phyloP scores from a whole-genome alignment of 1,284 basidiomycete genomes.

The Xerocomus nothofagi region DNA sequence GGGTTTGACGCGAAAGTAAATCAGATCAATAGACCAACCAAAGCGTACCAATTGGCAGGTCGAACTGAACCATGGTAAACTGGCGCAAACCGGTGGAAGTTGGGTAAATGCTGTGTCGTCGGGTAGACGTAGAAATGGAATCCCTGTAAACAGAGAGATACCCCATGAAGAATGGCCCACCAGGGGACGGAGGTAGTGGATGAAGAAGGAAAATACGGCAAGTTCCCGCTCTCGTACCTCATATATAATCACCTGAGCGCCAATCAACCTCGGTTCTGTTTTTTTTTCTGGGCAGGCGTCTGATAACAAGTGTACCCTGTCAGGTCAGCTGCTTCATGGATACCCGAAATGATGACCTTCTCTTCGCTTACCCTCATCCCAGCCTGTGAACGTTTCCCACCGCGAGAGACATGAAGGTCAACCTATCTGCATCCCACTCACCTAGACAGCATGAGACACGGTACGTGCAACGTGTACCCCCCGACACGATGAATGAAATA shows the following conservation, averaged over 20 bases:
- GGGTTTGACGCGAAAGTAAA: no score
- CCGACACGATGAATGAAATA: neutral
- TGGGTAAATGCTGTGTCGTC: neutral
- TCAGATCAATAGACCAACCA: no score
- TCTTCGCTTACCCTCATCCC: conserved; percentile 7
- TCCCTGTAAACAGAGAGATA: neutral
- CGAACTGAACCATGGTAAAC: neutral
- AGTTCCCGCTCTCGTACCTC: neutral
- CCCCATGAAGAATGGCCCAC: neutral
- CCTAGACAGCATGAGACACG: neutral
- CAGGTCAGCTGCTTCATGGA: neutral
- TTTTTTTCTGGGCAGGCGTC: neutral
- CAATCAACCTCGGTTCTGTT: neutral
- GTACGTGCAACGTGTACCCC: neutral
- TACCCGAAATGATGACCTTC: conserved; percentile 2
- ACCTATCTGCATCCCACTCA: neutral
- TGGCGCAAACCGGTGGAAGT: neutral
- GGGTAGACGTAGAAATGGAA: neutral
- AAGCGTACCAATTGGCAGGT: no score
- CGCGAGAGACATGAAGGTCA: neutral
- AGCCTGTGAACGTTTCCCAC: conserved; percentile 1
- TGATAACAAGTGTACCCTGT: neutral
- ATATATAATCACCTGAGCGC: conserved; percentile 8
- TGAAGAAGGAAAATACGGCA: neutral
- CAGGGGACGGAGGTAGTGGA: no score